Percentiles rank a stretch among this genome's conserved stretches.
phyloP scores from a whole-genome alignment of 2,329 filamentous ascomycete genomes.

The Septoria petroselini region DNA sequence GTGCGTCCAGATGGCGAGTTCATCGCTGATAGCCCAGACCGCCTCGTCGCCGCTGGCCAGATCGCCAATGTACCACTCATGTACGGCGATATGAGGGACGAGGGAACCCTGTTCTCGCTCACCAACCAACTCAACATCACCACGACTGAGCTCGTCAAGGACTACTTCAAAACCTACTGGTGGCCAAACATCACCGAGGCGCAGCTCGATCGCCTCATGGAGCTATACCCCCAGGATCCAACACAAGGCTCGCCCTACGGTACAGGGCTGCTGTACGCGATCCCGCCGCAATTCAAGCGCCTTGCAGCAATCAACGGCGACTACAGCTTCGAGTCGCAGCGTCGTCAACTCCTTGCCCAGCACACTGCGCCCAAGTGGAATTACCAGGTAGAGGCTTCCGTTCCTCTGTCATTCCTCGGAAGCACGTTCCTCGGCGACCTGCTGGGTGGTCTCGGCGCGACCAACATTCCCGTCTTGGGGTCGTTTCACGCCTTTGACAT shows the following conservation, averaged over 20 bases:
- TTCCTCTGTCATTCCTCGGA: slow-evolving; percentile 8
- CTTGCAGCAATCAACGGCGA: slow-evolving; percentile 21
- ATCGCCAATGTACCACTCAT: slow-evolving; percentile 47
- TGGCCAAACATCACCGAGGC: slow-evolving; percentile 18
- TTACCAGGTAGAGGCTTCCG: slow-evolving; percentile 12
- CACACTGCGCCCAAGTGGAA: slow-evolving; percentile 13
- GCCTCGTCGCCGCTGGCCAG: slow-evolving; percentile 16
- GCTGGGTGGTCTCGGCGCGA: slow-evolving; percentile 1
- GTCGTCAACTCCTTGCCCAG: slow-evolving; percentile 14
- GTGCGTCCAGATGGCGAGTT: slow-evolving; percentile 21
- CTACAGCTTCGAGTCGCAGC: slow-evolving; percentile 19
- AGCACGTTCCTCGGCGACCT: slow-evolving; percentile 6
- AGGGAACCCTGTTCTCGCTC: slow-evolving; percentile 39
- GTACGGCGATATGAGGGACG: slow-evolving; percentile 51
- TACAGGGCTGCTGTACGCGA: slow-evolving; percentile 11
- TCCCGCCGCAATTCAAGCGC: slow-evolving; percentile 20
- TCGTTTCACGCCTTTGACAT: slow-evolving; percentile 24
- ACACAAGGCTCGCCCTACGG: slow-evolving; percentile 15
- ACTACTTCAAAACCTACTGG: slow-evolving; percentile 24
- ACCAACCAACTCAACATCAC: slow-evolving; percentile 20
- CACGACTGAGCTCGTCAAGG: slow-evolving; percentile 18
- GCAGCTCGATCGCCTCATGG: slow-evolving; percentile 18
- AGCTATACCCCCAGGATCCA: slow-evolving; percentile 19
- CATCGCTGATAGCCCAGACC: slow-evolving; percentile 17
- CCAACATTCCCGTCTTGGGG: slow-evolving; percentile 17